Evolutionary conservation across 2,329 filamentous ascomycete genomes (phyloP).

Genomic region (Purpureocillium takamizusanense): DNA sequence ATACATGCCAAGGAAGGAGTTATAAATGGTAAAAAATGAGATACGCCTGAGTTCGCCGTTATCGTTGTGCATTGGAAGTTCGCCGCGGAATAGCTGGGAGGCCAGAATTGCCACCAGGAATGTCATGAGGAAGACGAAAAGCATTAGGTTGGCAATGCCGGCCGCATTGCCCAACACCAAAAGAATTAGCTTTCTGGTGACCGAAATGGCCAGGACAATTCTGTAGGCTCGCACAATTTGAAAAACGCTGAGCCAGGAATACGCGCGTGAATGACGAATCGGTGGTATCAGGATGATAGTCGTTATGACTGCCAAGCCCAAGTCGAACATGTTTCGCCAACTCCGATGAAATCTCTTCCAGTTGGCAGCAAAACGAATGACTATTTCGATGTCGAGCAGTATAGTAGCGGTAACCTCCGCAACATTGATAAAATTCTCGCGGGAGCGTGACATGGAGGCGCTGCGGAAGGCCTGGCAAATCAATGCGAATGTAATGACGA

Average conservation of each 20-base stretch:
- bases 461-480: constrained; percentile 71
- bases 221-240: constrained; percentile 90
- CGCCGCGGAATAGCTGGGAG: constrained; percentile 82
- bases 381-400: constrained; percentile 72
- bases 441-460: constrained; percentile 57
- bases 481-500: constrained; percentile 73
- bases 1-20: constrained; percentile 96
- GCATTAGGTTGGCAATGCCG: constrained; percentile 87
- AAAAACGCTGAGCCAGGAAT: constrained; percentile 85
- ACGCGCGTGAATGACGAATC: constrained; percentile 65
- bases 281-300: constrained; percentile 76
- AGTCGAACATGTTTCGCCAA: constrained; percentile 70
- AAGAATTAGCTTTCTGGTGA: constrained; percentile 78
- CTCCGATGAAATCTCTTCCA: constrained; percentile 73
- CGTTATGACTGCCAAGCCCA: constrained; percentile 72
- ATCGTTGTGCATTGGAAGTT: constrained; percentile 58
- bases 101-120: constrained; percentile 92
- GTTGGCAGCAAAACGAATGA: constrained; percentile 66
- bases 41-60: constrained; percentile 56
- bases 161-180: constrained; percentile 84
- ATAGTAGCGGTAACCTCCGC: constrained; percentile 71
- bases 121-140: constrained; percentile 93
- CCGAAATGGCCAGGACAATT: constrained; percentile 77
- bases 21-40: constrained; percentile 86
- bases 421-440: constrained; percentile 56